Evolutionary conservation across 805 yeast species (phyloP), one percentile per base, ranked within the genome.

Genomic region (Diddensiella transvaalensis): DNA sequence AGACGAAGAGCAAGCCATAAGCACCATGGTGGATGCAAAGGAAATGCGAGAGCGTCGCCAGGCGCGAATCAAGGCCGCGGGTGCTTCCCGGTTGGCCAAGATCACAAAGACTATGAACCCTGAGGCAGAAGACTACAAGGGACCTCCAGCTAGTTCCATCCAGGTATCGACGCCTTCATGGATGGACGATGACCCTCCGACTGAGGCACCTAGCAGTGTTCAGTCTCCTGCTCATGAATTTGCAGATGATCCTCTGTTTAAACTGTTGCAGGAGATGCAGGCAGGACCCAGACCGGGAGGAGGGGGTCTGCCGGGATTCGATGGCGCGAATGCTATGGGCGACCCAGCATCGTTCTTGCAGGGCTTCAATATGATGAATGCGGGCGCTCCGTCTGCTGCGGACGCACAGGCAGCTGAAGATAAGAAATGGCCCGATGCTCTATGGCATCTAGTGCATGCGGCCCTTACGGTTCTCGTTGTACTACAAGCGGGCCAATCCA

Each of bases 21-120:
- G 6, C 38, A 35, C 8, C 38, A 35, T 17, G 15, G 45, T 40
- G 46, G 52, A 48, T 22, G 47, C 51, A 8, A 24, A 47, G 26
- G 36, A 40, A 17, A 42, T 22, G 17, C 36, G 60, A 39, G 68
- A 61, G 49, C 46, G 64, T 32, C 61, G 70, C 19, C 62, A 59
- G 54, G 64, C 62, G n/a, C 52, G 62, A 15, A 60, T 65, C 41
- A 48, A 48, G 18, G 60, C 57, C n/a, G 53, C 56, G 4, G 65
- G 64, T 6, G 51, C 60, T 3, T 50, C 48, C 44, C 51, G 70
- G 6, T 55, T 65, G 33, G 61, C 63, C 11, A 56, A 61, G 35
- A 65, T 65, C 52, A 65, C 70, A 29, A 53, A 54, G 38, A 54
- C 60, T 50, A 60, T 42, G 33, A 49, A 19, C 53, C 59, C 43